Evolutionary conservation across 495 filamentous ascomycete species (phyloP).

Genomic region (Physcia stellaris): DNA sequence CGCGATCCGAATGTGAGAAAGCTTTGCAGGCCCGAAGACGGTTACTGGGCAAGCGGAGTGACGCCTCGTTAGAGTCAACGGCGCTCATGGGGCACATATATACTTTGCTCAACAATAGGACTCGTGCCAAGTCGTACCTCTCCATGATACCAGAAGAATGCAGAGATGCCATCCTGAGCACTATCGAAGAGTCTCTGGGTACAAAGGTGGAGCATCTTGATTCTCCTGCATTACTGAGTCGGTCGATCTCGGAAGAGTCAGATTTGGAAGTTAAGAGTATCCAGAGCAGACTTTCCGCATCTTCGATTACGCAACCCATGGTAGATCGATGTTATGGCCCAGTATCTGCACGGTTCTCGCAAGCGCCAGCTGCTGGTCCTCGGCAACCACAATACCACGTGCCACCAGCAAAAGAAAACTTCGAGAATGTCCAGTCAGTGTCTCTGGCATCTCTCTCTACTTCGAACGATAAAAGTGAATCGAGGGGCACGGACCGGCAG

Average conservation of each 20-base stretch:
- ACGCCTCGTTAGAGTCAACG: constrained; percentile 7
- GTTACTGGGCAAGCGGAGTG: constrained; percentile 6
- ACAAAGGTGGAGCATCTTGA: constrained; percentile 5
- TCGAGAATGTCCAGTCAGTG: constrained; percentile 11
- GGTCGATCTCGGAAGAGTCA: constrained; percentile 5
- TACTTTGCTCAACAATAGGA: constrained; percentile 4
- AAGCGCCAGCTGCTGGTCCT: constrained; percentile 6
- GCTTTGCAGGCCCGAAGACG: constrained; percentile 6
- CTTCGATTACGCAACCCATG: constrained; percentile 1
- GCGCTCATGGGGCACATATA: constrained; percentile 6
- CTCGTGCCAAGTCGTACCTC: constrained; percentile 8
- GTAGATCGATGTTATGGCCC: constrained; percentile 1
- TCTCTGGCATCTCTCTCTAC: constrained; percentile 14
- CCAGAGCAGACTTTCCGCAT: constrained; percentile 1
- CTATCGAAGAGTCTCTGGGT: constrained; percentile 5
- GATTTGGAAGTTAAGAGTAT: constrained; percentile 5
- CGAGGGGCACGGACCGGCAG: constrained; percentile 12
- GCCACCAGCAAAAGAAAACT: constrained; percentile 5
- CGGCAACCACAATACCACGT: not conserved
- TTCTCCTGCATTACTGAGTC: constrained; percentile 1
- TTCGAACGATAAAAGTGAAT: constrained; percentile 11
- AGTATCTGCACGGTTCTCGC: constrained; percentile 3
- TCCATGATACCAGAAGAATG: constrained; percentile 9
- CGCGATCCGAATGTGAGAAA: constrained; percentile 8
- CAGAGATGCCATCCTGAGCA: constrained; percentile 4